Evolutionary conservation across 176 grass and related monocot species (phyloP), one percentile per base, ranked within the genome.

Genomic region (Canna indica): DNA sequence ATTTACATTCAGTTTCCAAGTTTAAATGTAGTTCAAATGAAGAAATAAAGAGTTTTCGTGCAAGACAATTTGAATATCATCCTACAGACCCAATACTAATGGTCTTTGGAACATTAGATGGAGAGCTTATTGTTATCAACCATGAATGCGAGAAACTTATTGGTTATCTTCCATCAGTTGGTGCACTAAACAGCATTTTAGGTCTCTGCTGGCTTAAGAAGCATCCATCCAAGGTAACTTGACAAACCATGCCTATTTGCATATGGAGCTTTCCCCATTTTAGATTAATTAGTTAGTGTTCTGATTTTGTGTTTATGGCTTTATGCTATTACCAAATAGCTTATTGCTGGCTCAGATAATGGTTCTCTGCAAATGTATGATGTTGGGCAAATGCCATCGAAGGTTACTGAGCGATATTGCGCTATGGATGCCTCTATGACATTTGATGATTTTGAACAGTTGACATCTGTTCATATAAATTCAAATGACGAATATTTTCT

Each of bases 381-480:
- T 73, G 53, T 73, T 73, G 36, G 50, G 27, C 28, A 59, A 59
- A 73, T 73, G 71, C n/a, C 32, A 2, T 59, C 71, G 25, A 59
- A 57, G 11, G 20, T 73, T 17, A 39, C 53, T 28, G 71, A 73
- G 27, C 52, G 25, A 59, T 59, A 41, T 59, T 59, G 5, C 71
- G 26, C 22, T 17, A 20, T 7, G 50, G 30, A 73, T 73, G 71
- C 53, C 17, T 73, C 71, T 73, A 30, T 73, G 30, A 73, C n/a
- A 59, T 73, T 73, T 73, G 36, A 73, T 73, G 53, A 73, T 17
- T 73, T 73, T 73, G 53, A 73, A 22, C 71, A 73, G 33, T 59
- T 73, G 59, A 75, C 73, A 36, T 75, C 73, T 48, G 73, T 75
- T 44, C 73, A 75, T 64, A 29, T 75, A 75, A 75, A 75, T 64